Evolutionary conservation across 169 alveolate species (phyloP).

Genomic region (Eimeria maxima): DNA sequence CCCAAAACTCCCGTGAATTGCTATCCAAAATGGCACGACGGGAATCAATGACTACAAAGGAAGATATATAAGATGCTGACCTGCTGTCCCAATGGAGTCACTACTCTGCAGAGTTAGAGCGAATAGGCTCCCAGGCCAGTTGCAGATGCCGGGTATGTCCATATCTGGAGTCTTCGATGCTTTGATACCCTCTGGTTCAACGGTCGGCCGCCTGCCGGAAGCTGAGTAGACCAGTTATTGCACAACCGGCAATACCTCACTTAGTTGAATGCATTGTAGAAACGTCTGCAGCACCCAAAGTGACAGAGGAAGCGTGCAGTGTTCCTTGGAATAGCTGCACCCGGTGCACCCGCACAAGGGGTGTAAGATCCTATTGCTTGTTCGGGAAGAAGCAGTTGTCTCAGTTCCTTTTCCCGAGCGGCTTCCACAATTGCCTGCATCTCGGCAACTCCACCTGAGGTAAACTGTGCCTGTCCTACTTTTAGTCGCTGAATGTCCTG

Average conservation of each 20-base stretch:
- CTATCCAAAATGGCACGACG: neutral
- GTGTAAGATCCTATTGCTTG: neutral
- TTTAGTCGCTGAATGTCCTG: slow-evolving; percentile 56
- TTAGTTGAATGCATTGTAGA: neutral
- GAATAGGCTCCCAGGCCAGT: slow-evolving; percentile 46
- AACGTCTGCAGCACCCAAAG: neutral
- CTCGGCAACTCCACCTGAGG: slow-evolving; percentile 1
- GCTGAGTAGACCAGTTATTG: neutral
- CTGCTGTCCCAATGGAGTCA: slow-evolving; percentile 14
- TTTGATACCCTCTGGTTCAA: slow-evolving; percentile 4
- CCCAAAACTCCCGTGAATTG: neutral
- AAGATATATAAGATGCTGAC: neutral
- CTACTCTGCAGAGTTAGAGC: slow-evolving; percentile 32
- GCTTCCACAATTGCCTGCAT: slow-evolving; percentile 49
- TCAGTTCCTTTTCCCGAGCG: slow-evolving; percentile 37
- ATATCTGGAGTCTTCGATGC: neutral
- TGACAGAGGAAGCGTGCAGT: neutral
- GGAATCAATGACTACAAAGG: neutral
- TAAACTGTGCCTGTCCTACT: slow-evolving; percentile 1
- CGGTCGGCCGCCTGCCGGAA: slow-evolving; percentile 57
- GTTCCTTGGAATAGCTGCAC: neutral
- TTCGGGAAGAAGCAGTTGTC: slow-evolving; percentile 51
- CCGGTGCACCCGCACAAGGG: slow-evolving; percentile 15
- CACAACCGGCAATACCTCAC: neutral
- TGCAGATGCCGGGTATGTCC: slow-evolving; percentile 8